Percentiles rank a stretch among this genome's conserved stretches.
Evolutionary conservation across 1,139 yeast species (phyloP).

Genomic region (Maudiozyma humilis): DNA sequence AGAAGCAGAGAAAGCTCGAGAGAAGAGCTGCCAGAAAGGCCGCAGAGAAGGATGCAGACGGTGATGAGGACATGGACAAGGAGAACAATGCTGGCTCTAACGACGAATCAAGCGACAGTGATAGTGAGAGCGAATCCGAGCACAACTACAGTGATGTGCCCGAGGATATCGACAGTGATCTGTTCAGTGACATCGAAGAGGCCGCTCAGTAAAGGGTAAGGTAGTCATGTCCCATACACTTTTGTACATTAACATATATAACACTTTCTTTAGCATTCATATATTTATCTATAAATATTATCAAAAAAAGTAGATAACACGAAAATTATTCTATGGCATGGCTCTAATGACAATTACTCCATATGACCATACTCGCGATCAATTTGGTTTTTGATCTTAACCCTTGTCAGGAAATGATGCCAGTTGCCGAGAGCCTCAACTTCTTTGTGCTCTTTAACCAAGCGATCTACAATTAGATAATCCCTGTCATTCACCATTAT

Average conservation of each 20-base stretch:
- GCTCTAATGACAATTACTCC: background rate
- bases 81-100: constrained; percentile 12
- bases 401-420: constrained; percentile 12
- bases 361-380: constrained; percentile 12
- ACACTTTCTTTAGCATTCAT: background rate
- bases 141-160: constrained; percentile 34
- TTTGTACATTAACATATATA: background rate
- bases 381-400: constrained; percentile 12
- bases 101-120: constrained; percentile 21
- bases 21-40: constrained; percentile 39
- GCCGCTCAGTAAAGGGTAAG: constrained; percentile 3
- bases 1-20: constrained; percentile 63
- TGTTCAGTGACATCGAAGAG: constrained; percentile 36
- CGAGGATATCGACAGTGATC: constrained; percentile 37
- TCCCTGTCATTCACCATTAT: constrained; percentile 16
- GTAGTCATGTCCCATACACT: background rate
- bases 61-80: constrained; percentile 10
- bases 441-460: constrained; percentile 10
- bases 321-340: background rate
- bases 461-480: constrained; percentile 6
- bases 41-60: constrained; percentile 22
- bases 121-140: constrained; percentile 11
- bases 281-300: background rate
- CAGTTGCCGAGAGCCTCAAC: constrained; percentile 10
- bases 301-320: background rate